These are phyloP conservation scores for Bocquillonia castaneifolia DNA, from an alignment of 441 rosid genomes.

Conservation along the genomic window DNA sequence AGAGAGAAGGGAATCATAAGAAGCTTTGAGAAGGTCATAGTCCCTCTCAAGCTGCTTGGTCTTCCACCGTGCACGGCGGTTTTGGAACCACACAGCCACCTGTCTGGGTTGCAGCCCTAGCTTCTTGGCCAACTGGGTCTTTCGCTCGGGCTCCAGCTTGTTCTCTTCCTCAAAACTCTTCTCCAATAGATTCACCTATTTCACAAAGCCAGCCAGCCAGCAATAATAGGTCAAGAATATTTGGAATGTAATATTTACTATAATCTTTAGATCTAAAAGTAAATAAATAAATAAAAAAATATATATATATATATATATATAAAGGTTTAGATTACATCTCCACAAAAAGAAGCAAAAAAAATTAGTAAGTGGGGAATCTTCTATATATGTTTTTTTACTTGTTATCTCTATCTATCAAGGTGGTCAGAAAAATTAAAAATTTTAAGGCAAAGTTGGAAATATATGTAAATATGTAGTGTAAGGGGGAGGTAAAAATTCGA, in stretches of 20 bases:
- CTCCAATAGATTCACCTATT: slow-evolving; percentile 22
- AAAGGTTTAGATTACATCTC: neutral
- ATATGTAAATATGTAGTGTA: too few species aligned
- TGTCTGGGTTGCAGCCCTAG: slow-evolving; percentile 30
- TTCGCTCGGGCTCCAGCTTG: slow-evolving; percentile 29
- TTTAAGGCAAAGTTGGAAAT: too few species aligned
- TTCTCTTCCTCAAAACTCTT: slow-evolving; percentile 26
- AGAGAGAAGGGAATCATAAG: slow-evolving; percentile 54
- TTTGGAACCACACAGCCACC: slow-evolving; percentile 32
- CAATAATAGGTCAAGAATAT: neutral
- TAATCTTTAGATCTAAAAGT: neutral
- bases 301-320: too few species aligned
- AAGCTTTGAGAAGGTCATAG: slow-evolving; percentile 29
- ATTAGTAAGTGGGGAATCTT: neutral
- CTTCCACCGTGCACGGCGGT: slow-evolving; percentile 29
- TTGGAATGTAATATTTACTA: neutral
- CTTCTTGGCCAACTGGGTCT: slow-evolving; percentile 25
- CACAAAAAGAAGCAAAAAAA: slow-evolving; percentile 4
- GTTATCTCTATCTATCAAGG: too few species aligned
- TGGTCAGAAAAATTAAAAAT: too few species aligned
- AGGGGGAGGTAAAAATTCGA: too few species aligned
- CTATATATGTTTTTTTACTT: too few species aligned
- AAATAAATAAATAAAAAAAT: neutral
- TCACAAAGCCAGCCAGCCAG: too few species aligned
- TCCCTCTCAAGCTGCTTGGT: slow-evolving; percentile 29